phyloP scores from a whole-genome alignment of 169 alveolate species.

The Besnoitia besnoiti region DNA sequence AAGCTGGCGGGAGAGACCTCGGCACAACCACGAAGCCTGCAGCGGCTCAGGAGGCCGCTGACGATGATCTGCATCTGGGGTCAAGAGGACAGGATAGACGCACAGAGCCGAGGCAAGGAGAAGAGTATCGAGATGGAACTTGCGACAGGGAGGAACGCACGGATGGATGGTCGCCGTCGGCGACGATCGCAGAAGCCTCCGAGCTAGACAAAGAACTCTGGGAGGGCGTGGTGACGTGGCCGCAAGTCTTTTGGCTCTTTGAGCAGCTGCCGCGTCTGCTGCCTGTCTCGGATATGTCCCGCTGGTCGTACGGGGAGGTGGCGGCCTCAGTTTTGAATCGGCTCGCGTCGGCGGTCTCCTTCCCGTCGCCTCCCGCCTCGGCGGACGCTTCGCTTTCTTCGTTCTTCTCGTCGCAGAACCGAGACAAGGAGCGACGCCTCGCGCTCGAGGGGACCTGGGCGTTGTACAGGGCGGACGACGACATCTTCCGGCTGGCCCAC shows the following conservation, averaged over 20 bases:
- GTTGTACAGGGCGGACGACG: background rate
- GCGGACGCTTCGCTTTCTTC: background rate
- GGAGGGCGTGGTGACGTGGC: constrained; percentile 13
- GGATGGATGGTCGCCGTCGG: background rate
- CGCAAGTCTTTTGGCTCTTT: constrained; percentile 16
- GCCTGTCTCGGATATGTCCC: background rate
- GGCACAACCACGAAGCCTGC: no score
- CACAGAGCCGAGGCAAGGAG: no score
- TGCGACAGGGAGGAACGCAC: background rate
- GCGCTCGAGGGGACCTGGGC: background rate
- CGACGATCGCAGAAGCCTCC: background rate
- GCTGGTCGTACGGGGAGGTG: background rate
- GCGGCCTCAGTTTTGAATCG: background rate
- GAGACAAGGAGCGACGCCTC: background rate
- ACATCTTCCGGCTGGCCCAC: background rate
- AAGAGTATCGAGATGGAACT: no score
- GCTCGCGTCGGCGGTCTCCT: background rate
- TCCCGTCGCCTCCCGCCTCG: background rate
- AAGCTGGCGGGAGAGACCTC: no score
- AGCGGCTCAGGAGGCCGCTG: no score
- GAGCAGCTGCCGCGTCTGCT: background rate
- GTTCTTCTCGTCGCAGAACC: background rate
- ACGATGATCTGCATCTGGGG: no score
- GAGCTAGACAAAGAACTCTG: background rate
- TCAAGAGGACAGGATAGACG: no score